Evolutionary conservation across 768 basidiomycete genomes (phyloP), one percentile per base, ranked within the genome.

Genomic region (Chalciporus sphaerocephalus): DNA sequence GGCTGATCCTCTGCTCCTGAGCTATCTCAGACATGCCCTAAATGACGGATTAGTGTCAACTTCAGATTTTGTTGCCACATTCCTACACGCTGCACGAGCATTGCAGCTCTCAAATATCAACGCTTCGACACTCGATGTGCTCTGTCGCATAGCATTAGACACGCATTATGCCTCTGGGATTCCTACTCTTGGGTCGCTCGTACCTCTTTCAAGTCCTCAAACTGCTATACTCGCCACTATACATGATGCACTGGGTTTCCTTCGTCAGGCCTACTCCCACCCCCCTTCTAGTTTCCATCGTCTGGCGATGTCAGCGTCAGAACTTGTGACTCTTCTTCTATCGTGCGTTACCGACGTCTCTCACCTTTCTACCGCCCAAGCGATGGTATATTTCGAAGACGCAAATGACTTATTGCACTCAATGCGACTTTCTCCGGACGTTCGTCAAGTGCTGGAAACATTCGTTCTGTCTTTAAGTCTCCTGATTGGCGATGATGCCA

Each of bases 401-500:
- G 75, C 75, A 16, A 79, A 71, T 41, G 74, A 79, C 25, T 58
- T 85, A 25, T 63, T 84, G 22, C 74, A 74, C 40, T 74, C 72
- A 23, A 66, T 74, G 48, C 73, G 71, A n/a, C 69, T 87, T 42
- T 62, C 73, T n/a, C 62, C 69, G 9, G 71, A 73, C 34, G 69
- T 80, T 38, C 72, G 80, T 47, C 77, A 78, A 47, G 74, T 75
- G 23, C 59, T 88, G 20, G 84, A 87, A 51, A 68, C 69, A 10
- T 82, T 83, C 53, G 69, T 72, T 4, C 57, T 86, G 28, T 77
- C 80, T 5, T 61, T 88, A 35, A 78, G 77, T 44, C 69, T 83
- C 48, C 54, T 81, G 23, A 71, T 85, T 24, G 82, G 81, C 30
- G 85, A 87, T 53, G 85, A 87, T 46, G 78, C 76, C 20, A 86